Conservation (phyloP, 1,284 basidiomycete genomes). For the Tylopilus sp. region DNA sequence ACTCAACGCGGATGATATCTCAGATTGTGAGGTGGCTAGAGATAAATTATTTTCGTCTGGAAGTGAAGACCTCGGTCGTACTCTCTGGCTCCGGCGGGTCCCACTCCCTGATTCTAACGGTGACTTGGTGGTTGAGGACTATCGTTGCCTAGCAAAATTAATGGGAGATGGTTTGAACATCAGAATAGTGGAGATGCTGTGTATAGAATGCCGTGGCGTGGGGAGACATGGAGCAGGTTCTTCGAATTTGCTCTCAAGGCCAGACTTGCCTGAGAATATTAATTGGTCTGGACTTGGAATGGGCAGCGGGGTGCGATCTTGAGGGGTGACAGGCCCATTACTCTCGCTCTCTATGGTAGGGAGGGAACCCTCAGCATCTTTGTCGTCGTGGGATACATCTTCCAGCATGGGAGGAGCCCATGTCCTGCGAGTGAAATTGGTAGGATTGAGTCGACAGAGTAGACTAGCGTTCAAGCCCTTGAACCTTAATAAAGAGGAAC, state of each 20-base stretch:
- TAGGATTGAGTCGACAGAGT: conserved; percentile 36
- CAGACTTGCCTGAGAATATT: conserved; percentile 21
- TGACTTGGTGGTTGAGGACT: conserved; percentile 42
- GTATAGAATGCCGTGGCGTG: conserved; percentile 21
- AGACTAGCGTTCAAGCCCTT: conserved; percentile 35
- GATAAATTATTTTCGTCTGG: conserved; percentile 37
- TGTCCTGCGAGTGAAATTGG: conserved; percentile 38
- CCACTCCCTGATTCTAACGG: conserved; percentile 32
- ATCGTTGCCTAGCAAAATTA: conserved; percentile 53
- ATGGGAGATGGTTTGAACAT: conserved; percentile 52
- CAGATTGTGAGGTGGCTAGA: conserved; percentile 28
- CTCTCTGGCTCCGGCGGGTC: conserved; percentile 35
- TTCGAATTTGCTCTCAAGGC: conserved; percentile 23
- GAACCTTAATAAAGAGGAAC: conserved; percentile 30
- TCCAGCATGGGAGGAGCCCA: conserved; percentile 34
- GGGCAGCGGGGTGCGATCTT: conserved; percentile 39
- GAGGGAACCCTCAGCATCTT: conserved; percentile 40
- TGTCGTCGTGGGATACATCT: conserved; percentile 36
- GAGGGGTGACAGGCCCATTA: conserved; percentile 51
- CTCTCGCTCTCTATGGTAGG: conserved; percentile 47
- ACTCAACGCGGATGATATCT: conserved; percentile 31
- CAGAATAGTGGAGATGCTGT: conserved; percentile 31
- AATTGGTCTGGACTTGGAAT: conserved; percentile 34
- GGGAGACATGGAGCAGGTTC: conserved; percentile 25
- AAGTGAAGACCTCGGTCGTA: conserved; percentile 34